phyloP scores from a whole-genome alignment of 352 stramenopile species.

The Aphanomyces astaci region DNA sequence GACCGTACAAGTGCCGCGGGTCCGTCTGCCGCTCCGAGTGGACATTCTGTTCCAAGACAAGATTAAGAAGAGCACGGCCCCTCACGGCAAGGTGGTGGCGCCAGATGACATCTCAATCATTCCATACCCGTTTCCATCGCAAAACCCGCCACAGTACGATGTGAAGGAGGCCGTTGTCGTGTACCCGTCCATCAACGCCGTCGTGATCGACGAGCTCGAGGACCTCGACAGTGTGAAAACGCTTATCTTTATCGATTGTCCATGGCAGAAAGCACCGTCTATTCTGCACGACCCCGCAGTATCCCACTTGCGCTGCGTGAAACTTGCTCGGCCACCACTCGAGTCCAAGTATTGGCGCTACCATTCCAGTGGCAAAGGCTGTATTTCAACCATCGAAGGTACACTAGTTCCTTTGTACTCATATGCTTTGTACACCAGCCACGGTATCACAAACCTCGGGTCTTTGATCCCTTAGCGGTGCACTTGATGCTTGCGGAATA shows the following conservation, averaged over 20 bases:
- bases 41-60: slow-evolving; percentile 86
- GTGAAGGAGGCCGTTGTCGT: slow-evolving; percentile 58
- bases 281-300: slow-evolving; percentile 57
- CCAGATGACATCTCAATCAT: slow-evolving; percentile 65
- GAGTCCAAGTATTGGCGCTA: slow-evolving; percentile 86
- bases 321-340: slow-evolving; percentile 59
- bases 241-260: slow-evolving; percentile 82
- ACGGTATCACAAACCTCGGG: slow-evolving; percentile 7
- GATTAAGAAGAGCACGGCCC: slow-evolving; percentile 81
- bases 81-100: slow-evolving; percentile 75
- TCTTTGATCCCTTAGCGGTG: slow-evolving; percentile 42
- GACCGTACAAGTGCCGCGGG: slow-evolving; percentile 38
- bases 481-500: slow-evolving; percentile 79
- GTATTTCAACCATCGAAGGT: slow-evolving; percentile 88
- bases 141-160: slow-evolving; percentile 37
- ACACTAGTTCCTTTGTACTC: not conserved
- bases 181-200: slow-evolving; percentile 65
- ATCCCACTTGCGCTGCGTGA: slow-evolving; percentile 54
- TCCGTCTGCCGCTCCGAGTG: slow-evolving; percentile 63
- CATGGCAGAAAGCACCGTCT: slow-evolving; percentile 78
- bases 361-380: slow-evolving; percentile 72
- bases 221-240: slow-evolving; percentile 50
- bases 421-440: not conserved
- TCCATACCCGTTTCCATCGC: slow-evolving; percentile 8
- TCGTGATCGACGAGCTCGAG: slow-evolving; percentile 61